phyloP scores from a whole-genome alignment of 169 alveolate species.

The Cryptosporidium viatorum region DNA sequence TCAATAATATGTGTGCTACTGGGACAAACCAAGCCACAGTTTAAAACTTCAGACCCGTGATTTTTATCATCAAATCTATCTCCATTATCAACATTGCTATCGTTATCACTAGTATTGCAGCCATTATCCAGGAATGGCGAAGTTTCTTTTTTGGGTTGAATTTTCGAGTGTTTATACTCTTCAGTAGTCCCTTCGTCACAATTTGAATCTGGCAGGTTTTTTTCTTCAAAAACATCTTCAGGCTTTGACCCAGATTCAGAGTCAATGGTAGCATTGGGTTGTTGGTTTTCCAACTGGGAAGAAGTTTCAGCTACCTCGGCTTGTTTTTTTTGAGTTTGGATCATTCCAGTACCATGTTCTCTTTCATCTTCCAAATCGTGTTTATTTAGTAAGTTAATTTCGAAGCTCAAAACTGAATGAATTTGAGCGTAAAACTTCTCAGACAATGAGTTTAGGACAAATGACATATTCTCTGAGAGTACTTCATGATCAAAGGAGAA shows the following conservation, averaged over 20 bases:
- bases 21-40: not conserved
- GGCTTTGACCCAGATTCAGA: not conserved
- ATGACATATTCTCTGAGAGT: not conserved
- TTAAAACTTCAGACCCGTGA: not conserved
- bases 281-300: not conserved
- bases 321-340: not conserved
- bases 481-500: not conserved
- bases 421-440: slow-evolving; percentile 17
- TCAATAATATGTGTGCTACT: too few relatives aligned
- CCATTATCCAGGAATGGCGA: not conserved
- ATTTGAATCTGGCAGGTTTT: not conserved
- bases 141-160: not conserved
- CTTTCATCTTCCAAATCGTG: slow-evolving; percentile 39
- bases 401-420: slow-evolving; percentile 35
- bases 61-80: not conserved
- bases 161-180: not conserved
- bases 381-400: not conserved
- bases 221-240: not conserved
- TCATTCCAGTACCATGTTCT: not conserved
- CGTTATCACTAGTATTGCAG: not conserved
- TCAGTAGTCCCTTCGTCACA: not conserved
- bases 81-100: not conserved
- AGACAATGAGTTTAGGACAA: not conserved
- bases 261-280: not conserved
- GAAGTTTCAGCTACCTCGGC: not conserved